These are phyloP conservation scores for Jaltomata sinuosa DNA, from an alignment of 257 asterid species.

Conservation along the genomic window DNA sequence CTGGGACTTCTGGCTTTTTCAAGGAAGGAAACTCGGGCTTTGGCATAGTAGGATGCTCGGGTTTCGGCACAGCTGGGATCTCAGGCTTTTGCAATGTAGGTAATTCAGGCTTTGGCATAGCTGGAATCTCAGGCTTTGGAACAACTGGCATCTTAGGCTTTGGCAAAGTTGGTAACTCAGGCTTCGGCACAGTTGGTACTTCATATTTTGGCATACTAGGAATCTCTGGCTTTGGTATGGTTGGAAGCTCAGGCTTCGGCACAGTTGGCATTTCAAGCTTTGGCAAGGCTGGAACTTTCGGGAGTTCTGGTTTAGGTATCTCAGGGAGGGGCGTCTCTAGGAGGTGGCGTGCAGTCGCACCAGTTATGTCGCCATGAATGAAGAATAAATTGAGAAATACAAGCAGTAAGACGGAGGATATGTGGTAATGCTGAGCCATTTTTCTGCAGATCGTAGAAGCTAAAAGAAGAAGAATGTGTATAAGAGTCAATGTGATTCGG, in stretches of 20 bases:
- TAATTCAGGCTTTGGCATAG: not conserved
- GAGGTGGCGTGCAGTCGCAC: constrained; percentile 15
- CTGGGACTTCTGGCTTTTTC: not conserved
- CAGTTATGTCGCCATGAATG: constrained; percentile 1
- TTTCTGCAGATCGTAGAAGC: not conserved
- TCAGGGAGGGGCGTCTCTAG: constrained; percentile 1
- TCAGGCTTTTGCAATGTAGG: no score
- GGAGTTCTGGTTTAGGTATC: not conserved
- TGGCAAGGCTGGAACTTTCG: not conserved
- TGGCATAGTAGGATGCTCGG: not conserved
- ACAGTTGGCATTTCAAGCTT: not conserved
- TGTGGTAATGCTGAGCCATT: not conserved
- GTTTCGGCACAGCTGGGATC: not conserved
- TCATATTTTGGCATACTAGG: constrained; percentile 12
- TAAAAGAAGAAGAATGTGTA: not conserved
- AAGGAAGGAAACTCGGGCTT: constrained; percentile 1
- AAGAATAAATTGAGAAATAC: not conserved
- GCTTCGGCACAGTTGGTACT: not conserved
- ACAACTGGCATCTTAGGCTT: not conserved
- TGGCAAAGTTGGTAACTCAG: not conserved
- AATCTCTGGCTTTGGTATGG: constrained; percentile 13
- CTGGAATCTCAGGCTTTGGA: constrained; percentile 4
- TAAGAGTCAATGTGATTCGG: not conserved
- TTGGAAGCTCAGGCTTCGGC: constrained; percentile 13
- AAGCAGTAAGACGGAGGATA: not conserved